These are phyloP conservation scores for Hemisphaericaspora xylanilytica DNA, from an alignment of 1,139 yeast species.

Conservation along the genomic window DNA sequence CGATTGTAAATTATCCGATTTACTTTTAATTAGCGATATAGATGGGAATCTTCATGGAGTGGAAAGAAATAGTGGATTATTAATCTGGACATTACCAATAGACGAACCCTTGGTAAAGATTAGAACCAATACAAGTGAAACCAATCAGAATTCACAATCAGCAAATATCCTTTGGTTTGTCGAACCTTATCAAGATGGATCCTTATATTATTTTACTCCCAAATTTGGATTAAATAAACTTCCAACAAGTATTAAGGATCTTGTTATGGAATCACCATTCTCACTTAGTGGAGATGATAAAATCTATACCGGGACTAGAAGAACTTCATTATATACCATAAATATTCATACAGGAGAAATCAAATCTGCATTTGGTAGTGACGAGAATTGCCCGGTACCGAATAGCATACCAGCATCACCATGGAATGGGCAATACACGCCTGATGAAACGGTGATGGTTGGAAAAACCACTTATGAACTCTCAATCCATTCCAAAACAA, in stretches of 20 bases:
- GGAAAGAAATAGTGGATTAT: conserved; percentile 71
- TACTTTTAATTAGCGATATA: conserved; percentile 72
- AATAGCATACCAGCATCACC: conserved; percentile 20
- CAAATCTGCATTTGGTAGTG: conserved; percentile 64
- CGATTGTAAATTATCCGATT: conserved; percentile 59
- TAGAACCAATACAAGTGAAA: conserved; percentile 27
- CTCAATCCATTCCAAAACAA: conserved; percentile 50
- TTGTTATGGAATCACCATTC: conserved; percentile 83
- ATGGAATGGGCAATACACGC: conserved; percentile 8
- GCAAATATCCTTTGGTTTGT: conserved; percentile 68
- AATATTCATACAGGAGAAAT: conserved; percentile 77
- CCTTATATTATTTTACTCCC: conserved; percentile 81
- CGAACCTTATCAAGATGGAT: conserved; percentile 87
- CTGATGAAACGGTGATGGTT: conserved; percentile 38
- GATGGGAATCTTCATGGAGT: conserved; percentile 89
- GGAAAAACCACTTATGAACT: conserved; percentile 52
- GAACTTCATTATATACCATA: conserved; percentile 72
- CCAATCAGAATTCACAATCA: conserved; percentile 12
- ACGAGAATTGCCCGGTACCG: conserved; percentile 34
- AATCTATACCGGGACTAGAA: conserved; percentile 82
- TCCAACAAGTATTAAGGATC: conserved; percentile 76
- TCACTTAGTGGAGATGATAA: conserved; percentile 79
- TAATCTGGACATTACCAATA: conserved; percentile 72
- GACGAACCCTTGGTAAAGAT: conserved; percentile 51
- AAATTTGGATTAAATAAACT: conserved; percentile 73